These are phyloP conservation scores for Diutina siamensis DNA, from an alignment of 1,139 yeast genomes.

Conservation along the genomic window DNA sequence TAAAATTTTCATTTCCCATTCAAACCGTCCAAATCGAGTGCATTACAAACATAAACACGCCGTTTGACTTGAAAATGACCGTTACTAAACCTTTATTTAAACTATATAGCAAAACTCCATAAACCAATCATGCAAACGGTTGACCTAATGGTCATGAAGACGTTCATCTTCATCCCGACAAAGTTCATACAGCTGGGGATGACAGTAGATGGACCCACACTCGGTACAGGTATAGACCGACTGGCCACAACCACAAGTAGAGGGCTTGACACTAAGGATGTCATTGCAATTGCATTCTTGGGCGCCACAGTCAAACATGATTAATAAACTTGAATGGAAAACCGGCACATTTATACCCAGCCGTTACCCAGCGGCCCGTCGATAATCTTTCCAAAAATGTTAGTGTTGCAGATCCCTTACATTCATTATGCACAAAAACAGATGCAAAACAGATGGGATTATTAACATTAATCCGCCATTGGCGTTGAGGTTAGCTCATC, in stretches of 20 bases:
- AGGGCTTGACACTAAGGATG: neutral
- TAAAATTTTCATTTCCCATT: too few species aligned
- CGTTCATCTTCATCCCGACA: neutral
- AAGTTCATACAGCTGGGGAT: neutral
- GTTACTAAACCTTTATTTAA: too few species aligned
- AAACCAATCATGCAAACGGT: too few species aligned
- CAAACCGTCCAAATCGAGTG: neutral
- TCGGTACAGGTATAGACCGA: neutral
- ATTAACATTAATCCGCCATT: too few species aligned
- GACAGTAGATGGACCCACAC: constrained; percentile 2
- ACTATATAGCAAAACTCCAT: too few species aligned
- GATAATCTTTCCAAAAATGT: neutral
- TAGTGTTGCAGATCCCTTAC: neutral
- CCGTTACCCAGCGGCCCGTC: too few species aligned
- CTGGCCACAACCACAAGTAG: neutral
- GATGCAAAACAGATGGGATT: too few species aligned
- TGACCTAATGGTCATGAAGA: too few species aligned
- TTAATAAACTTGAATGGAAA: neutral
- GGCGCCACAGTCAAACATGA: constrained; percentile 5
- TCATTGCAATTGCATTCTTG: neutral
- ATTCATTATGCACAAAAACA: neutral
- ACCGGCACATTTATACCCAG: too few species aligned
- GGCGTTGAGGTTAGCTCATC: too few species aligned
- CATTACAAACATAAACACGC: too few species aligned
- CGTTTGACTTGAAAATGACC: too few species aligned